Percentiles rank a stretch among this genome's conserved stretches.
Evolutionary conservation across 2,329 filamentous ascomycete species (phyloP).

Genomic region (Diaporthe amygdali): DNA sequence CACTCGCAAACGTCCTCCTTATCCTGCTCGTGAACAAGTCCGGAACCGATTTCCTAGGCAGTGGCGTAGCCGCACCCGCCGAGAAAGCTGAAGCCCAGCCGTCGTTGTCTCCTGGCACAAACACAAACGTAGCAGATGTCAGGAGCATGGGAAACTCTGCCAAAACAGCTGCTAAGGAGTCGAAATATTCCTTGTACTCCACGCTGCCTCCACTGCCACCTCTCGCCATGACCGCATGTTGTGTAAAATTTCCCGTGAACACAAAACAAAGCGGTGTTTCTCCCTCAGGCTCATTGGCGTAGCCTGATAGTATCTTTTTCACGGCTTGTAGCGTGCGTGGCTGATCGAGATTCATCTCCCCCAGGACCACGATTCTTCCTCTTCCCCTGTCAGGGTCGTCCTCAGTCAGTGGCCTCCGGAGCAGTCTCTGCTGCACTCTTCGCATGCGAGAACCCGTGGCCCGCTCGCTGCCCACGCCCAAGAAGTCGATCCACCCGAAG

Average conservation of each 20-base stretch:
- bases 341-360: constrained; percentile 86
- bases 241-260: constrained; percentile 83
- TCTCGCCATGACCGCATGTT: constrained; percentile 67
- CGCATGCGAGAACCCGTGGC: constrained; percentile 85
- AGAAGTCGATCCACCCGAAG: constrained; percentile 97
- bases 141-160: constrained; percentile 84
- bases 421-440: constrained; percentile 72
- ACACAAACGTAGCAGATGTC: constrained; percentile 81
- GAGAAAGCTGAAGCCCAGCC: constrained; percentile 92
- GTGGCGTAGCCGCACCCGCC: constrained; percentile 71
- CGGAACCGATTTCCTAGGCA: constrained; percentile 77
- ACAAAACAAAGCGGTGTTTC: constrained; percentile 80
- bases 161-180: constrained; percentile 81
- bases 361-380: constrained; percentile 73
- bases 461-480: constrained; percentile 88
- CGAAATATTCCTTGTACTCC: constrained; percentile 96
- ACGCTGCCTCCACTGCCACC: constrained; percentile 81
- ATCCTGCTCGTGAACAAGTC: constrained; percentile 90
- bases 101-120: constrained; percentile 95
- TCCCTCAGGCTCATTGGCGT: constrained; percentile 68
- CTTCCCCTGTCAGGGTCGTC: constrained; percentile 42
- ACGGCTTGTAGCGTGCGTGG: constrained; percentile 83
- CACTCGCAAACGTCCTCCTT: constrained; percentile 77
- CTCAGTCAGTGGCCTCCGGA: constrained; percentile 48
- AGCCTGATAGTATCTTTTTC: constrained; percentile 76